Base-by-base conservation (phyloP, 371 early-diverging fungal genomes). In the Amoeboaphelidium protococcarum region DNA sequence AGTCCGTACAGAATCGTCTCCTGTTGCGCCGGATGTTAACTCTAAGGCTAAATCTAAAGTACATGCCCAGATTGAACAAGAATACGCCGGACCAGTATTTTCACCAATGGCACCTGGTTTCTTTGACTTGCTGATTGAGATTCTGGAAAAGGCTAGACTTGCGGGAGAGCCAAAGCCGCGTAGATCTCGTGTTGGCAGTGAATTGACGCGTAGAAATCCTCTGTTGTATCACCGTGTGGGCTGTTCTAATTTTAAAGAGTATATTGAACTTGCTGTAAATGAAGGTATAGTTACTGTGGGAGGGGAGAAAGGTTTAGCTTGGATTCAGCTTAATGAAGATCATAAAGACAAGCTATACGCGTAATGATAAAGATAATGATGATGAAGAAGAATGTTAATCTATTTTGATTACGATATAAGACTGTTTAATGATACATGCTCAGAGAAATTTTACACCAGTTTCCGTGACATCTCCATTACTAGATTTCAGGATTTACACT, bases 81-180 rank as follows among this genome's bases (percentile, higher is more conserved):
- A 42, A 4, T 42, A 12, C 16, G 50, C 4, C 25, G 13, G 41
- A 46, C 22, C 50, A 12, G 4, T 23, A 13, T 10, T 41, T 40
- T 43, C 27, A 20, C 52, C 52, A 23, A 41, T 13, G 13, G 52
- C 52, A 16, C 52, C 52, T 3, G 52, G 52, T 2, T 52, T 41
- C 51, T 52, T 52, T 41, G 52, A 52, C 51, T 6, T 51, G 4
- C 52, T 52, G 6, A 23, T 52, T 13, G 52, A 52, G 25, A 27
- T 52, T 26, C 27, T 52, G 27, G 26, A 52, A 19, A 10, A 12
- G 22, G 10, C 21, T 19, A 4, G 22, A 12, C 4, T 19, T 4
- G 21, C 4, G 12, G 42, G 42, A 42, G 42, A 42, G 12, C 10
- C 10, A 4, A 4, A 42, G 21, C 42, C 42, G 4, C 4, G 13